phyloP scores from a whole-genome alignment of 352 stramenopile species.

The Phytophthora colocasiae region DNA sequence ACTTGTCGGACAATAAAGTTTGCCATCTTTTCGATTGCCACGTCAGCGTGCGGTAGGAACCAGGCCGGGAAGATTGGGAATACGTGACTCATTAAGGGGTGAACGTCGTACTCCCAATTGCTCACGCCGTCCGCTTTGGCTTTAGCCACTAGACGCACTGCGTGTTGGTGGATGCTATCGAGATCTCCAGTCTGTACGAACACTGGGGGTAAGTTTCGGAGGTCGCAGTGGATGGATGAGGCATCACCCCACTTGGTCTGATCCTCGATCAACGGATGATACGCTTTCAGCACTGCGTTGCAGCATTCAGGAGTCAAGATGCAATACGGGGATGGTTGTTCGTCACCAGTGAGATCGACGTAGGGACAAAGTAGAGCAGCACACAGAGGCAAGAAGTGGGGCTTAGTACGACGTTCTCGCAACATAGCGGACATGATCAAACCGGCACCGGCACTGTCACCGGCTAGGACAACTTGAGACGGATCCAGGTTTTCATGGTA shows the following conservation, averaged over 20 bases:
- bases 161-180: slow-evolving; percentile 47
- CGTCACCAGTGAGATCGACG: slow-evolving; percentile 38
- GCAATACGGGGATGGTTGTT: slow-evolving; percentile 36
- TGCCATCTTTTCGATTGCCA: slow-evolving; percentile 40
- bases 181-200: slow-evolving; percentile 47
- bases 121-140: slow-evolving; percentile 40
- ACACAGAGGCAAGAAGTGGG: slow-evolving; percentile 35
- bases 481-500: slow-evolving; percentile 39
- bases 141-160: slow-evolving; percentile 40
- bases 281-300: slow-evolving; percentile 29
- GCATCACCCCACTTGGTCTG: slow-evolving; percentile 42
- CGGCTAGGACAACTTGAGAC: slow-evolving; percentile 47
- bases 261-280: slow-evolving; percentile 35
- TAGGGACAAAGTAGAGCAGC: slow-evolving; percentile 45
- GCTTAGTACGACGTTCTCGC: slow-evolving; percentile 35
- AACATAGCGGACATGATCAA: slow-evolving; percentile 53
- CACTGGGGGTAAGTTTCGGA: slow-evolving; percentile 44
- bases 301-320: slow-evolving; percentile 35
- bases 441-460: slow-evolving; percentile 52
- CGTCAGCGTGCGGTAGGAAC: slow-evolving; percentile 44
- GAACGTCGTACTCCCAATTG: slow-evolving; percentile 51
- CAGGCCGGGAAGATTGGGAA: slow-evolving; percentile 46
- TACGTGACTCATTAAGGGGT: slow-evolving; percentile 46
- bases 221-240: slow-evolving; percentile 52
- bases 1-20: slow-evolving; percentile 43